A percentile compares a stretch with the other conserved stretches of the same genome.
phyloP scores from a whole-genome alignment of 179 eudicot genomes.

The Beta corolliflora region DNA sequence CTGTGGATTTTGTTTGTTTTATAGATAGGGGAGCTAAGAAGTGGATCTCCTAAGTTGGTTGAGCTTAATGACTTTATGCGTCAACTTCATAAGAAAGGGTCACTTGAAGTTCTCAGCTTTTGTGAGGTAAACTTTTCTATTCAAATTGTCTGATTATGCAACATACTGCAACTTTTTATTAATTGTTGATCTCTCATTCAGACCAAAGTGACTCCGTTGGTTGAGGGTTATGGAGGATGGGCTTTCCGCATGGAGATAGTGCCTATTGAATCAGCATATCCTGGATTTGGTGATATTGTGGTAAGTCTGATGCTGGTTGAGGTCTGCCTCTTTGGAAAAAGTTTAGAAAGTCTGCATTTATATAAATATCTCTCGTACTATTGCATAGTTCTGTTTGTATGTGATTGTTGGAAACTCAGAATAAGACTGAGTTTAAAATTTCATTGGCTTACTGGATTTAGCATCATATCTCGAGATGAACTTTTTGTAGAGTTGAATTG shows the following conservation, averaged over 20 bases:
- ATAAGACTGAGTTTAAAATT: not conserved
- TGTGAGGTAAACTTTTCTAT: conserved; percentile 67
- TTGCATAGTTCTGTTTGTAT: not conserved
- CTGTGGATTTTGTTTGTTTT: conserved; percentile 14
- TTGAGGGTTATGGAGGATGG: conserved; percentile 99
- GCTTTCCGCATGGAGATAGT: conserved; percentile 98
- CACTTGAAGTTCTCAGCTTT: conserved; percentile 94
- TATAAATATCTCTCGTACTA: not conserved
- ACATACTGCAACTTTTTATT: conserved; percentile 6
- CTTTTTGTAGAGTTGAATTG: not conserved
- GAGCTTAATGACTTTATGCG: conserved; percentile 94
- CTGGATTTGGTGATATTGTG: conserved; percentile 97
- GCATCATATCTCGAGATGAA: not conserved
- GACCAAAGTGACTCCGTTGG: conserved; percentile 98
- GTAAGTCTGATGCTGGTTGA: conserved; percentile 48
- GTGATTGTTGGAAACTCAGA: not conserved
- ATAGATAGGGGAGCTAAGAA: conserved; percentile 95
- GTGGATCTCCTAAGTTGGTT: conserved; percentile 91
- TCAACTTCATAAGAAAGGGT: conserved; percentile 73
- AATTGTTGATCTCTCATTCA: conserved; percentile 31
- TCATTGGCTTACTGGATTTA: not conserved
- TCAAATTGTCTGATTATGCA: not conserved
- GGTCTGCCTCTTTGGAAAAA: not conserved
- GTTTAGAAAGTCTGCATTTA: not conserved
- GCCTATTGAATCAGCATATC: conserved; percentile 96